A percentile compares a stretch with the other conserved stretches of the same genome.
These are phyloP conservation scores for Solanum bukasovii DNA, from an alignment of 257 asterid genomes.

Conservation along the genomic window DNA sequence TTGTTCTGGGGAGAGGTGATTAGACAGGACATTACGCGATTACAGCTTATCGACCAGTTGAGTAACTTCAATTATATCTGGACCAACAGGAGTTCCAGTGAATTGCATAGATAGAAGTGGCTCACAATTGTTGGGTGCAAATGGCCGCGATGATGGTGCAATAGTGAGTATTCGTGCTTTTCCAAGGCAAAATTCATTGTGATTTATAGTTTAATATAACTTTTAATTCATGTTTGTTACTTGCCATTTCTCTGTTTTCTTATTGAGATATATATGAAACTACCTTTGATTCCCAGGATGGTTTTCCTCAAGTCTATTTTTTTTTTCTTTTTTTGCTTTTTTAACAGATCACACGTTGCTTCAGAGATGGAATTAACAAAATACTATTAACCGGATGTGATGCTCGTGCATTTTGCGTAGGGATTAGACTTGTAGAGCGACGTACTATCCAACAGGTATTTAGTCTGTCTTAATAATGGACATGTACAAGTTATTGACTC, in stretches of 20 bases:
- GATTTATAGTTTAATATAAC: neutral
- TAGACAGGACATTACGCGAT: neutral
- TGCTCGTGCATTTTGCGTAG: constrained; percentile 57
- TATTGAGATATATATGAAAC: neutral
- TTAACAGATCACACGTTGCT: constrained; percentile 47
- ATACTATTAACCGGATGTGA: constrained; percentile 51
- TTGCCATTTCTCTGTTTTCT: neutral
- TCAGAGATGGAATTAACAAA: constrained; percentile 62
- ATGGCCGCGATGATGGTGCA: constrained; percentile 67
- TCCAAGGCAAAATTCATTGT: neutral
- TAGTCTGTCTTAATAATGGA: neutral
- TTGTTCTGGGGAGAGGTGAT: neutral
- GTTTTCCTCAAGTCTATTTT: neutral
- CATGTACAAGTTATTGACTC: neutral
- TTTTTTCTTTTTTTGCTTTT: neutral
- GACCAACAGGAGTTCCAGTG: constrained; percentile 55
- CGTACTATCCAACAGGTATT: constrained; percentile 62
- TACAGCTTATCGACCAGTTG: neutral
- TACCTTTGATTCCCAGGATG: neutral
- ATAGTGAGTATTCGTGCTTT: constrained; percentile 30
- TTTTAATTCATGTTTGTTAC: neutral
- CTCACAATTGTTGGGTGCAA: constrained; percentile 65
- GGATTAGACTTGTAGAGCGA: constrained; percentile 63
- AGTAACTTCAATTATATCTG: constrained; percentile 6
- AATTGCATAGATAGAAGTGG: constrained; percentile 84